Base-by-base conservation (phyloP, 2,329 filamentous ascomycete species). In the Colletotrichum neosansevieriae region DNA sequence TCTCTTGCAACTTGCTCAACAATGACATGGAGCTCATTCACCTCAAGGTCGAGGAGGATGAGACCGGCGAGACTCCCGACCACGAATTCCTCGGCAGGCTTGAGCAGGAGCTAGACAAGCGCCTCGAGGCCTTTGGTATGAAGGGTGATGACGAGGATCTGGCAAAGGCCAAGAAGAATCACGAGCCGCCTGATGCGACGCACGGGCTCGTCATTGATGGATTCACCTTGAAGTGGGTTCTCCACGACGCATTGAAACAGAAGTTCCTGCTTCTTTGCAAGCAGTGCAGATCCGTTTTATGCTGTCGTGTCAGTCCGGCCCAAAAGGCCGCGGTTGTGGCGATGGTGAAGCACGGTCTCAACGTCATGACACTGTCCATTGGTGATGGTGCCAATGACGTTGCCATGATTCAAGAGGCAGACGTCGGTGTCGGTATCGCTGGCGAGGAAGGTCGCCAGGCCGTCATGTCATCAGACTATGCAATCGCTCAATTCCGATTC, bases 1-100 rank as follows among this genome's bases (percentile, higher is more conserved):
- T 98, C 81, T 99, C 97, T 11, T 99, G 97, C 84, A 99, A 99
- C 74, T 86, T 99, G 36, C 88, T 99, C 63, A 94, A 95, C 80
- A 99, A 98, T 79, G 93, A 97, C 73, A 98, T 99, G 96, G 96
- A 99, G 73, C 84, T 99, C 70, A 92, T 99, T 71, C 89, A 97
- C 56, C 86, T 99, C 73, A 97, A 97, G 76, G 86, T 96, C 34
- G 88, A 92, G 1, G 93, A 97, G 71, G 91, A 94, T 63, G 87
- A 91, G 69, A 76, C 82, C 10, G 81, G 86, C 15, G 74, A 82
- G 21, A 81, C 81, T 0, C 70, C 78, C 0, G 82, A 87, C 29
- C 84, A 86, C 0, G 76, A 78, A 11, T 85, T 86, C 65, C 73
- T 91, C 10, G 83, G 84, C 12, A 82, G 84, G 40, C 87, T 94